Evolutionary conservation across 2,329 filamentous ascomycete genomes (phyloP), one percentile per base, ranked within the genome.

Genomic region (Cercospora sp.): DNA sequence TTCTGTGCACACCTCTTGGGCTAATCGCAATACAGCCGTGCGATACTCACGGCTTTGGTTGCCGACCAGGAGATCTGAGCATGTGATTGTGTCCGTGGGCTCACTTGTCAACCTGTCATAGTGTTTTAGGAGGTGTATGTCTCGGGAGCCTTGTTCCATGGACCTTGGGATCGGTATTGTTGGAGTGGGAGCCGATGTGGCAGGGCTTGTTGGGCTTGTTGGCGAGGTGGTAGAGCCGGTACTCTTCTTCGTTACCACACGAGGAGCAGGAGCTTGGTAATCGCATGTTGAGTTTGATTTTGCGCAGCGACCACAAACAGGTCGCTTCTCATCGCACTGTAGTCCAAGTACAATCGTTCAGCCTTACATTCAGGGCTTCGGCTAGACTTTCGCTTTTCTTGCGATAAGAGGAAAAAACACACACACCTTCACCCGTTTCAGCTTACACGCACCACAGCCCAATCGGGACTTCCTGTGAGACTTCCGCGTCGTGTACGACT

Each of bases 401-500:
- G 53, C 16, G 36, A 42, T 42, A n/a, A 28, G 26, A 30, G 16
- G 16, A n/a, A 26, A 16, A 10, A n/a, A 58, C 53, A 58, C 48
- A 58, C 48, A 20, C 45, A 63, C 60, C 45, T 65, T 65, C 31
- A 68, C 67, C 63, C 70, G 64, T 61, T 71, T 71, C 40, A 57
- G 48, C 57, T 69, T 71, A 60, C 69, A 71, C 10, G 53, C 51
- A 1, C 42, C 36, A 60, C 69, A 71, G n/a, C 69, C 69, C 10
- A 62, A 53, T 3, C 69, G 69, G 18, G 69, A 71, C 63, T 67
- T 71, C 48, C 60, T 63, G 55, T 68, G 67, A 23, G 62, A 58
- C 23, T 63, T 63, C 20, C 67, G 61, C 6, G 55, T 60, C 30
- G 60, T 55, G n/a, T 68, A 66, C 26, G 60, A 31, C 26, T 67